A percentile compares a stretch with the other conserved stretches of the same genome.
phyloP scores from a whole-genome alignment of 768 basidiomycete species.

The Cystofilobasidium ferigula region DNA sequence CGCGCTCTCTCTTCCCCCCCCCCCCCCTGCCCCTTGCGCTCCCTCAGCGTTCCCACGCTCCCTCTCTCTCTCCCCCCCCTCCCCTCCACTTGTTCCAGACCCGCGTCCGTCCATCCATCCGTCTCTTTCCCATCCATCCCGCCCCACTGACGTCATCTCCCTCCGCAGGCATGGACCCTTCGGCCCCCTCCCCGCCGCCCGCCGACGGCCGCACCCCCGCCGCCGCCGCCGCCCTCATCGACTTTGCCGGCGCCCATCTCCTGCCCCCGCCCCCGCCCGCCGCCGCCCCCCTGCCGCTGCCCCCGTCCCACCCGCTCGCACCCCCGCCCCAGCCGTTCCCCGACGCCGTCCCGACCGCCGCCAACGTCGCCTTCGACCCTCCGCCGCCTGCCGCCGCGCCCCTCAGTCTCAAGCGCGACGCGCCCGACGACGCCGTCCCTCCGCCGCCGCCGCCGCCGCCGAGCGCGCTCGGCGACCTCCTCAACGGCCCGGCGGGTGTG shows the following conservation, averaged over 20 bases:
- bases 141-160: neutral
- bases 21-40: too few relatives aligned
- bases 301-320: slow-evolving; percentile 20
- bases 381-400: neutral
- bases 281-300: too few relatives aligned
- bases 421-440: slow-evolving; percentile 4
- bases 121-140: neutral
- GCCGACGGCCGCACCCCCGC: neutral
- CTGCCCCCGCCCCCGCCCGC: neutral
- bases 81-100: neutral
- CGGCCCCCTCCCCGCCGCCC: neutral
- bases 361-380: slow-evolving; percentile 4
- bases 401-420: slow-evolving; percentile 9
- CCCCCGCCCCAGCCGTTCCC: slow-evolving; percentile 16
- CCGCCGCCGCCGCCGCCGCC: neutral
- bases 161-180: neutral
- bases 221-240: neutral
- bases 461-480: neutral
- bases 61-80: neutral
- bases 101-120: neutral
- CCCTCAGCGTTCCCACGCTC: too few relatives aligned
- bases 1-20: too few relatives aligned
- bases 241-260: neutral
- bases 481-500: too few relatives aligned
- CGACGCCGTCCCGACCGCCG: slow-evolving; percentile 3